phyloP scores from a whole-genome alignment of 305 asterid genomes.

The Ajuga reptans region DNA sequence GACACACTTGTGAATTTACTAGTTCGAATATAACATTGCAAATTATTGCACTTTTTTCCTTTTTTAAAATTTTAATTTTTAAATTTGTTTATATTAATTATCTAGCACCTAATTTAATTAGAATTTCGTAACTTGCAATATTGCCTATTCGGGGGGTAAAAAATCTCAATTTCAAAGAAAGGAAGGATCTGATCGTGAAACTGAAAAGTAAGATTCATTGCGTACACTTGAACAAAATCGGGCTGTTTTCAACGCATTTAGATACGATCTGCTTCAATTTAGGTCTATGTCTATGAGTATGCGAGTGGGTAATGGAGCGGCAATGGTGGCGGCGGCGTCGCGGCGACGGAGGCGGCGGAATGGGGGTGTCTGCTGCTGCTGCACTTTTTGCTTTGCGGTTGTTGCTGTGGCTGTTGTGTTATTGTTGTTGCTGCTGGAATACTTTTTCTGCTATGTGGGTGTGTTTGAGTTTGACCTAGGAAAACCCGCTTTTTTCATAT shows the following conservation, averaged over 20 bases:
- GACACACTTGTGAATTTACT: no score
- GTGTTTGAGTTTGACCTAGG: neutral
- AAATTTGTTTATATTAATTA: no score
- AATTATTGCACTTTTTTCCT: no score
- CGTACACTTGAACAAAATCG: neutral
- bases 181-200: neutral
- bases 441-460: constrained; percentile 4
- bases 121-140: no score
- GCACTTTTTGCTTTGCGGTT: neutral
- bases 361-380: constrained; percentile 19
- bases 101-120: no score
- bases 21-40: no score
- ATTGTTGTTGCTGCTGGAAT: constrained; percentile 12
- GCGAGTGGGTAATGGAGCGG: neutral
- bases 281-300: no score
- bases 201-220: neutral
- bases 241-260: neutral
- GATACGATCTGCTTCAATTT: neutral
- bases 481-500: neutral
- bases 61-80: no score
- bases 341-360: constrained; percentile 17
- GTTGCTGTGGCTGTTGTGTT: neutral
- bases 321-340: neutral
- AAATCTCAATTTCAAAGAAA: no score
- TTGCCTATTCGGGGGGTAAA: no score